Percentiles rank a stretch among this genome's conserved stretches.
Evolutionary conservation across 345 rosid species (phyloP).

Genomic region (Arabidopsis arenosa): DNA sequence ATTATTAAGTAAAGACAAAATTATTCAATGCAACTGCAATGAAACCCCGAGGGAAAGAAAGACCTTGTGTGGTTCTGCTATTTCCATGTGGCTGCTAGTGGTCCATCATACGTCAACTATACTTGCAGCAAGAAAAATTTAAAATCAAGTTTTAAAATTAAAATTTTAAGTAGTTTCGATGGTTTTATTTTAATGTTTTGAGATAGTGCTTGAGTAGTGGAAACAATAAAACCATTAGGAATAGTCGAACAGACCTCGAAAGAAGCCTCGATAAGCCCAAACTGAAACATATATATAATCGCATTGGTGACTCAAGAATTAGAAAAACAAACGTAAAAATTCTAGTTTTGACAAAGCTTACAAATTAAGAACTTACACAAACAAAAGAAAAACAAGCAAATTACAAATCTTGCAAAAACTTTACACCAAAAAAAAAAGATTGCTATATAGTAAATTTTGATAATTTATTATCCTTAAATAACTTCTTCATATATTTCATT

Average conservation of each 20-base stretch:
- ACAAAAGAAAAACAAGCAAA: neutral
- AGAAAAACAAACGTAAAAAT: neutral
- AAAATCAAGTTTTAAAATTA: neutral
- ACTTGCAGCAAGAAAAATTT: neutral
- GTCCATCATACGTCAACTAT: constrained; percentile 29
- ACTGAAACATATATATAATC: neutral
- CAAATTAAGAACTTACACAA: no score
- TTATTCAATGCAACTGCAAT: constrained; percentile 38
- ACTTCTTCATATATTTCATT: no score
- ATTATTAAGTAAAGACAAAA: constrained; percentile 44
- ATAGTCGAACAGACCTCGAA: neutral
- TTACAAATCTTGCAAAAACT: no score
- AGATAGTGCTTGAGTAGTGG: constrained; percentile 43
- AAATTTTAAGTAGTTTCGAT: neutral
- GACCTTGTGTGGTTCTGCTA: constrained; percentile 38
- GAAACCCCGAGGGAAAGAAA: constrained; percentile 39
- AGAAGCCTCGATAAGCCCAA: constrained; percentile 37
- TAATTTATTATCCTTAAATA: no score
- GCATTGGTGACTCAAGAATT: neutral
- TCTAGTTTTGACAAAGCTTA: neutral
- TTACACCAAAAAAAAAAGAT: no score
- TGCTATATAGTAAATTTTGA: no score
- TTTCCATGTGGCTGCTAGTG: constrained; percentile 42
- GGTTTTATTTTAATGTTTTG: neutral
- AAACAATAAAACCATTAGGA: constrained; percentile 23